Evolutionary conservation across 2,329 filamentous ascomycete species (phyloP).

Genomic region (Talaromyces sp.): DNA sequence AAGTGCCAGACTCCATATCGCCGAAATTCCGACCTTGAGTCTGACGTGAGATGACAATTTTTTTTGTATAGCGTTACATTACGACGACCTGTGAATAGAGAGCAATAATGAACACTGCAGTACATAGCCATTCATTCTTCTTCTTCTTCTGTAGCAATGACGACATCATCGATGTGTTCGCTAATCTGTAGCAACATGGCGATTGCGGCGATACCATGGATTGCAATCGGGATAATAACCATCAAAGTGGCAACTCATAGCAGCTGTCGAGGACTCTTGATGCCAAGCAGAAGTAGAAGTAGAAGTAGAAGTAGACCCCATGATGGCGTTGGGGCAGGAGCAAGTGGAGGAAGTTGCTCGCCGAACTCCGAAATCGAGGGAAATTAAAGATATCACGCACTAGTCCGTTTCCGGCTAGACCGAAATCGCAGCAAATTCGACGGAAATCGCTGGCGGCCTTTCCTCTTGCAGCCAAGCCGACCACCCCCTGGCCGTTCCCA

Average conservation of each 20-base stretch:
- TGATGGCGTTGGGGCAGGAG: background rate
- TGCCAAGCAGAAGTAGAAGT: background rate
- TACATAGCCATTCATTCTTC: background rate
- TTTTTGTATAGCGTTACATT: slow-evolving; percentile 2
- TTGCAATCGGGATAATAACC: background rate
- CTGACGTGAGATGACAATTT: background rate
- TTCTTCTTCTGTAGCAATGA: background rate
- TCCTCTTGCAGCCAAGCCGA: slow-evolving; percentile 2
- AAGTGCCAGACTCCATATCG: slow-evolving; percentile 45
- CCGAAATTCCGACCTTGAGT: slow-evolving; percentile 32
- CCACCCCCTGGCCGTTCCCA: background rate
- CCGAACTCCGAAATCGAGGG: background rate
- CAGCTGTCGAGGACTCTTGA: background rate
- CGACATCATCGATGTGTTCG: background rate
- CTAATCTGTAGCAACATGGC: background rate
- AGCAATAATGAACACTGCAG: background rate
- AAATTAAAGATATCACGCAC: background rate
- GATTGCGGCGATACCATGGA: background rate
- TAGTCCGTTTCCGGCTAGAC: background rate
- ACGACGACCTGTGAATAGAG: background rate
- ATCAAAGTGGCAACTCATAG: background rate
- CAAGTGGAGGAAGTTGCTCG: background rate
- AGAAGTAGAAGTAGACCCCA: background rate
- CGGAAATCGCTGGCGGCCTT: background rate
- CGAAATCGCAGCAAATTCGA: background rate